Evolutionary conservation across 2,329 filamentous ascomycete species (phyloP), one percentile per base, ranked within the genome.

Genomic region (Coniochaeta sp.): DNA sequence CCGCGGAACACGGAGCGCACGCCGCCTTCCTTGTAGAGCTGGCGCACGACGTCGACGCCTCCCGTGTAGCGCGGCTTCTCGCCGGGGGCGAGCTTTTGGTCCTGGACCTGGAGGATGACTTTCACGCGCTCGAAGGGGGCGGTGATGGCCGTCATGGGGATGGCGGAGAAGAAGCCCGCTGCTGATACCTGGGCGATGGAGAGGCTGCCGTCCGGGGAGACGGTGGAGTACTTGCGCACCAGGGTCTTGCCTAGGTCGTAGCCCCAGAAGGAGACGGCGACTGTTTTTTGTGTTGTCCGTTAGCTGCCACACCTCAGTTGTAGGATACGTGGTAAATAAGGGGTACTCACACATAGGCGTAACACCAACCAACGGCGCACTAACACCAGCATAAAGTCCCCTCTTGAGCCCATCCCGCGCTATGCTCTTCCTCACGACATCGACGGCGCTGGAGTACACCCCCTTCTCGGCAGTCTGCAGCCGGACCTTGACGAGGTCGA

Each of bases 281-380:
- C 83, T 87, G 52, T 13, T 45, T 12, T 20, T 1, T 14, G 13
- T 3, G 38, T 24, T 30, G 42, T 30, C 6, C 16, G 50, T 56
- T 38, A 55, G 51, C 18, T 31, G n/a, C n/a, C 30, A 32, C 30
- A 9, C 30, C 9, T 32, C 30, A 32, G 30, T 32, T n/a, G n/a
- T 9, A 32, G 9, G 9, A 32, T n/a, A 32, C 30, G 9, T 32
- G n/a, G n/a, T n/a, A n/a, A n/a, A n/a, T n/a, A n/a, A n/a, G n/a
- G n/a, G n/a, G n/a, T n/a, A 82, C 91, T 72, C 81, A 96, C 91
- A 99, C 94, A 99, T 99, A 51, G 94, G 94, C 55, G 94, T 99
- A 14, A 99, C 94, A 51, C 94, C 94, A 9, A 96, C 88, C 56
- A 99, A 74, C 42, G 94, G 94, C 62, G 94, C 94, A 60, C 88